Percentiles rank a stretch among this genome's conserved stretches.
Evolutionary conservation across 2,329 filamentous ascomycete genomes (phyloP).

Genomic region (Fonsecaea nubica): DNA sequence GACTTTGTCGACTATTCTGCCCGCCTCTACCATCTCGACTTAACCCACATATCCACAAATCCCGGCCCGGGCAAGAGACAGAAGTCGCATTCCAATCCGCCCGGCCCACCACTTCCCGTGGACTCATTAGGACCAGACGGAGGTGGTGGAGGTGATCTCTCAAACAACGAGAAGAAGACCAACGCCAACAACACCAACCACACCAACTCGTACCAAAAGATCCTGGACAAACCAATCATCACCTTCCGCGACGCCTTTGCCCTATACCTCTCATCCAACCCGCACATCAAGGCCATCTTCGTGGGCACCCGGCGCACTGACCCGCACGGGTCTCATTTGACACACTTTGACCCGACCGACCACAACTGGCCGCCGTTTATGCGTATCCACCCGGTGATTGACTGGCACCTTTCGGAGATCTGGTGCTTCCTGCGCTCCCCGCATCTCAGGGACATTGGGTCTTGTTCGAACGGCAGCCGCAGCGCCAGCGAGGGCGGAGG

Average conservation of each 20-base stretch:
- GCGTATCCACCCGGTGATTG: slow-evolving; percentile 92
- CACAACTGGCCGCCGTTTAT: slow-evolving; percentile 89
- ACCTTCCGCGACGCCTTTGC: slow-evolving; percentile 80
- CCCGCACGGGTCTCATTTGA: slow-evolving; percentile 80
- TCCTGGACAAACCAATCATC: slow-evolving; percentile 34
- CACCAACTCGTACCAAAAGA: not conserved
- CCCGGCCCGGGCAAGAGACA: slow-evolving; percentile 47
- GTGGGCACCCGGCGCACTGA: slow-evolving; percentile 90
- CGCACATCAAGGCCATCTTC: slow-evolving; percentile 75
- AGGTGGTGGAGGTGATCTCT: not conserved
- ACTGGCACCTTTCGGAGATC: slow-evolving; percentile 96
- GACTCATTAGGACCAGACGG: not conserved
- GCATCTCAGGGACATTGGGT: slow-evolving; percentile 63
- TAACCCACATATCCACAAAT: slow-evolving; percentile 73
- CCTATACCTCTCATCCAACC: slow-evolving; percentile 66
- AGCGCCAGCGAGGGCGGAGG: not conserved
- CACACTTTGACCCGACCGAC: slow-evolving; percentile 86
- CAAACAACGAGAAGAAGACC: not conserved
- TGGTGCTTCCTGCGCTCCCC: slow-evolving; percentile 76
- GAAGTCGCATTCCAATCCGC: slow-evolving; percentile 35
- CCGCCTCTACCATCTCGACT: slow-evolving; percentile 73
- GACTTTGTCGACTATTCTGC: slow-evolving; percentile 76
- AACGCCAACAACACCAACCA: not conserved
- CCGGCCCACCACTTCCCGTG: slow-evolving; percentile 7
- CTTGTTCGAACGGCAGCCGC: not conserved